Evolutionary conservation across 192 early-diverging fungal genomes (phyloP), one percentile per base, ranked within the genome.

Genomic region (Cladochytrium replicatum): DNA sequence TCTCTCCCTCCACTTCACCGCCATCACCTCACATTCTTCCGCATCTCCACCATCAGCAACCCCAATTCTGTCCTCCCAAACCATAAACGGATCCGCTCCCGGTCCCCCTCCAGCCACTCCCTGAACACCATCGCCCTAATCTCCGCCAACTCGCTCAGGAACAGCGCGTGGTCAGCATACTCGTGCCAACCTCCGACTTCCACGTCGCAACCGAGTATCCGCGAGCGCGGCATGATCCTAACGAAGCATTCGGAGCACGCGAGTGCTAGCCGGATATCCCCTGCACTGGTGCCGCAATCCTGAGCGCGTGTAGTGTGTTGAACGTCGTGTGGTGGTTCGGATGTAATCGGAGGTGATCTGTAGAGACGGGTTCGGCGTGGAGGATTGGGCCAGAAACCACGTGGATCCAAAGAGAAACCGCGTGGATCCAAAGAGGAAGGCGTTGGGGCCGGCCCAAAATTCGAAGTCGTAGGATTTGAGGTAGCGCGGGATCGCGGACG

Each of bases 111-210:
- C 58, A 9, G 45, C 29, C 13, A 29, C 26, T 38, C 64, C 52
- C 44, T 69, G 15, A 69, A 74, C 55, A 75, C 57, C 49, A 69
- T 70, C 52, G 72, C 55, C 54, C 64, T 69, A 48, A 78, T 48
- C 53, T 81, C 79, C 32, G 69, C 80, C 39, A 79, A 51, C 0
- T 69, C 52, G 48, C 67, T 63, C 43, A 65, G 54, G 52, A 77
- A 78, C 41, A 81, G 78, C 22, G 72, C 71, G 40, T 79, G 52
- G 7, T 77, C 68, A 15, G 83, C 70, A 45, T 73, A 78, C 44
- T 80, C 68, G 24, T 75, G 72, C 11, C 77, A 66, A 19, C 68
- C 64, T 46, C 60, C 29, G 2, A 7, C 6, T 22, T 24, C 30
- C n/a, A n/a, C n/a, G n/a, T n/a, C n/a, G n/a, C n/a, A n/a, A n/a